A percentile compares a stretch with the other conserved stretches of the same genome.
phyloP scores from a whole-genome alignment of 768 basidiomycete genomes.

The Hygrophoropsis aurantiaca region DNA sequence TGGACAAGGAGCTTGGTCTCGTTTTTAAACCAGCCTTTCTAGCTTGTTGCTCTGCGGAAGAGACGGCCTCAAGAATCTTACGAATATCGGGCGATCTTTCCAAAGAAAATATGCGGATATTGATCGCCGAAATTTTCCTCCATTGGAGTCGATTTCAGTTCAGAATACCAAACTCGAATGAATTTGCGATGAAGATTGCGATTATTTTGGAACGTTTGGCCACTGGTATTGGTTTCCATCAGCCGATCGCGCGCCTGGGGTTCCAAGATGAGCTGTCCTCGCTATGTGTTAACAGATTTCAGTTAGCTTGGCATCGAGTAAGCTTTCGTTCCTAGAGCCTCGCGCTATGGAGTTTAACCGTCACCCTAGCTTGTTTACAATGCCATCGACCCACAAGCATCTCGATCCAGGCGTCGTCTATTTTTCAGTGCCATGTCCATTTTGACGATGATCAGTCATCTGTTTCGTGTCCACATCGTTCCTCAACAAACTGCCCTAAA shows the following conservation, averaged over 20 bases:
- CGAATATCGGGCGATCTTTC: constrained; percentile 12
- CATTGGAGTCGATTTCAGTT: constrained; percentile 18
- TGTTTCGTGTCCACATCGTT: constrained; percentile 14
- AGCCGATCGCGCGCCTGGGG: constrained; percentile 2
- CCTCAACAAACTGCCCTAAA: constrained; percentile 4
- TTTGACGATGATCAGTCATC: constrained; percentile 11
- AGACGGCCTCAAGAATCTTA: constrained; percentile 6
- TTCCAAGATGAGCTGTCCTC: constrained; percentile 10
- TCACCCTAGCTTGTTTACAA: constrained; percentile 11
- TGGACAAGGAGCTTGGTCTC: constrained; percentile 13
- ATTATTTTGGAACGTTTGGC: constrained; percentile 9
- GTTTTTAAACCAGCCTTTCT: constrained; percentile 11
- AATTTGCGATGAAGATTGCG: constrained; percentile 4
- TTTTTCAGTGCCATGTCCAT: constrained; percentile 14
- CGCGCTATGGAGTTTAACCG: background rate
- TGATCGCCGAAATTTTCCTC: constrained; percentile 7
- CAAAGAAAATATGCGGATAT: constrained; percentile 7
- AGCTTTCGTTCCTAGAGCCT: background rate
- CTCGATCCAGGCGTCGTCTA: constrained; percentile 7
- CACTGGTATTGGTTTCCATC: constrained; percentile 7
- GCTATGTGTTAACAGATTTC: constrained; percentile 13
- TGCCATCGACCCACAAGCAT: background rate
- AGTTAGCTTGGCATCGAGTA: constrained; percentile 17
- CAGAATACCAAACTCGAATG: constrained; percentile 7
- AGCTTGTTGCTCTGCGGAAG: constrained; percentile 6